Evolutionary conservation across 2,329 filamentous ascomycete genomes (phyloP).

Genomic region (Colletotrichum phormii): DNA sequence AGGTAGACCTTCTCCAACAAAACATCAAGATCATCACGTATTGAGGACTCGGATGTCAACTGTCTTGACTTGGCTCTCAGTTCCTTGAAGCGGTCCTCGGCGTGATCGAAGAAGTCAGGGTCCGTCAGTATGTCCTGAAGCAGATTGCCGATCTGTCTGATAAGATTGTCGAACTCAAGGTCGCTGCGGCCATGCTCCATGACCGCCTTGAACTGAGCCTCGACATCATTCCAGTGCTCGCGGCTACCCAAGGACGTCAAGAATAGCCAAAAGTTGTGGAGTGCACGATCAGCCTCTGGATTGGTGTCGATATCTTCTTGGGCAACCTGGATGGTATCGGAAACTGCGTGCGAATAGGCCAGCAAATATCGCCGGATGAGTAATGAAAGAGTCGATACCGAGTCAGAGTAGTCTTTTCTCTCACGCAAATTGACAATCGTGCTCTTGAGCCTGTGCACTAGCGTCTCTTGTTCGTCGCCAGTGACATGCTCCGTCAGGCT

Average conservation of each 20-base stretch:
- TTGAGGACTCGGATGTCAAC: slow-evolving; percentile 73
- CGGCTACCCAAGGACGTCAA: slow-evolving; percentile 82
- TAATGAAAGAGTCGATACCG: slow-evolving; percentile 81
- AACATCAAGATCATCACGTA: slow-evolving; percentile 79
- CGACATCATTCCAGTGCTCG: slow-evolving; percentile 80
- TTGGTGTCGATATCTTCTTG: slow-evolving; percentile 81
- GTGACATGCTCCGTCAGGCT: slow-evolving; percentile 81
- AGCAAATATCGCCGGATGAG: slow-evolving; percentile 83
- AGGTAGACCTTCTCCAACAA: slow-evolving; percentile 76
- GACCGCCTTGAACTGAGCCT: slow-evolving; percentile 75
- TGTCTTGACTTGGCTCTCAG: slow-evolving; percentile 69
- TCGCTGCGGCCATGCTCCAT: slow-evolving; percentile 81
- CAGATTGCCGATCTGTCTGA: slow-evolving; percentile 78
- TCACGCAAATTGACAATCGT: slow-evolving; percentile 80
- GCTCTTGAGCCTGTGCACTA: slow-evolving; percentile 81
- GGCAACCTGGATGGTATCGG: slow-evolving; percentile 73
- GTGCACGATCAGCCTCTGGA: slow-evolving; percentile 77
- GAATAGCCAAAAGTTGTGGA: slow-evolving; percentile 84
- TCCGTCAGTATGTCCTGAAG: slow-evolving; percentile 87
- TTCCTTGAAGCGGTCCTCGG: slow-evolving; percentile 65
- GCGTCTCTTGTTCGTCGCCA: slow-evolving; percentile 77
- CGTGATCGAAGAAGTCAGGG: slow-evolving; percentile 85
- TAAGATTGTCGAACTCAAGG: slow-evolving; percentile 83
- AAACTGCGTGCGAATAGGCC: slow-evolving; percentile 79
- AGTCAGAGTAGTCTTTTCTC: slow-evolving; percentile 85